Evolutionary conservation across 2,329 filamentous ascomycete genomes (phyloP).

Genomic region (Orbilia oligospora): DNA sequence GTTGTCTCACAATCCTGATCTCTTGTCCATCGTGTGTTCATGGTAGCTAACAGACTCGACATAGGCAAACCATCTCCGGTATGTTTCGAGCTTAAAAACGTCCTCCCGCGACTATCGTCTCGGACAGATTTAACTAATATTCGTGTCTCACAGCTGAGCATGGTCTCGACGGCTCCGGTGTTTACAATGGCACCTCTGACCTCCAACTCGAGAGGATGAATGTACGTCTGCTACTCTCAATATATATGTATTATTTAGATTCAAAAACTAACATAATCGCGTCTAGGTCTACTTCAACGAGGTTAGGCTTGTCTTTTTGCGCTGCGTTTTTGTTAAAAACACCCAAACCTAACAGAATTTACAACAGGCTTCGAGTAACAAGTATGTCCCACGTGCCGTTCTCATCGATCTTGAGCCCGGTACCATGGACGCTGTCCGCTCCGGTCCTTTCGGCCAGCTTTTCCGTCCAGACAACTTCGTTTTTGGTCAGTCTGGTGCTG

Average conservation of each 20-base stretch:
- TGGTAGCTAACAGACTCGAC: conserved; percentile 44
- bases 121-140: neutral
- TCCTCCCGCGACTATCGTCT: neutral
- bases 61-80: conserved; percentile 73
- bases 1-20: conserved; percentile 65
- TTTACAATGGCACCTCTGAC: conserved; percentile 98
- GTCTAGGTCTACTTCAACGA: conserved; percentile 89
- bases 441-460: conserved; percentile 97
- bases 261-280: conserved; percentile 21
- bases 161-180: conserved; percentile 95
- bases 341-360: conserved; percentile 35
- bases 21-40: neutral
- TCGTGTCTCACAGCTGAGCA: conserved; percentile 72
- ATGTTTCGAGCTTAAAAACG: conserved; percentile 23
- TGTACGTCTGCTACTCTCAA: conserved; percentile 67
- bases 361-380: conserved; percentile 89
- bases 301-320: conserved; percentile 69
- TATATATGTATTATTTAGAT: no score
- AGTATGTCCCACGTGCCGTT: conserved; percentile 99
- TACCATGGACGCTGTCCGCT: conserved; percentile 99
- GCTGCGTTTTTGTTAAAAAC: conserved; percentile 39
- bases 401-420: conserved; percentile 99
- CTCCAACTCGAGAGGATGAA: conserved; percentile 99
- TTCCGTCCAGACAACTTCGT: conserved; percentile 99
- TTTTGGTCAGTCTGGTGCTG: conserved; percentile 98